Evolutionary conservation across 805 yeast genomes (phyloP), one percentile per base, ranked within the genome.

Genomic region (Torulaspora franciscae): DNA sequence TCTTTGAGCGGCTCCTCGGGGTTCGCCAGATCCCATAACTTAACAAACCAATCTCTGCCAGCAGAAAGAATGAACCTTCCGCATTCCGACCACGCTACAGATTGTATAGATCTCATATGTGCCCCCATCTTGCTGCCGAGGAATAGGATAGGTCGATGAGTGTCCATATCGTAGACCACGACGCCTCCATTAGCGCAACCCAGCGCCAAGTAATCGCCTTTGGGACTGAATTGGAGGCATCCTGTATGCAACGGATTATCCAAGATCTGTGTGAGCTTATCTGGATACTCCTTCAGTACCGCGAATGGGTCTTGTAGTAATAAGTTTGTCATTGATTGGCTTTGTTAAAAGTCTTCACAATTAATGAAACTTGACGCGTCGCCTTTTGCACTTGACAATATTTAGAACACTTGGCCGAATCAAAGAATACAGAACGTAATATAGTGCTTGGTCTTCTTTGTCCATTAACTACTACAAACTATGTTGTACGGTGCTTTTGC

Each of bases 221-320:
- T 77, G 6, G 74, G 67, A 54, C 80, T 85, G 68, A 80, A 85
- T 59, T 76, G 77, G 32, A 89, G 73, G 47, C 78, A 78, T 7
- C 87, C 83, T 0, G 86, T 74, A 35, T 76, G 79, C 1, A 88
- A 83, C 43, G 79, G 79, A 9, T 76, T 77, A 35, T 56, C 61
- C 9, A 88, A 66, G 0, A 90, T 80, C 48, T 80, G 80, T 1
- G 84, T 76, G n/a, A 87, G 74, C 1, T 83, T 75, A 49, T 90
- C 96, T 0, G 98, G 98, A 56, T 77, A 90, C 59, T 90, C 98
- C 58, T 87, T 88, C 15, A 95, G 83, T 17, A 91, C 89, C 1
- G 91, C 80, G 63, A 88, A 87, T 3, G 97, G 97, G 64, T 90
- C 98, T 51, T 86, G 77, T 19, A 91, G 72, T 7, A 93, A 73